A percentile compares a stretch with the other conserved stretches of the same genome.
Evolutionary conservation across 495 filamentous ascomycete genomes (phyloP).

Genomic region (Hamigera avellanea): DNA sequence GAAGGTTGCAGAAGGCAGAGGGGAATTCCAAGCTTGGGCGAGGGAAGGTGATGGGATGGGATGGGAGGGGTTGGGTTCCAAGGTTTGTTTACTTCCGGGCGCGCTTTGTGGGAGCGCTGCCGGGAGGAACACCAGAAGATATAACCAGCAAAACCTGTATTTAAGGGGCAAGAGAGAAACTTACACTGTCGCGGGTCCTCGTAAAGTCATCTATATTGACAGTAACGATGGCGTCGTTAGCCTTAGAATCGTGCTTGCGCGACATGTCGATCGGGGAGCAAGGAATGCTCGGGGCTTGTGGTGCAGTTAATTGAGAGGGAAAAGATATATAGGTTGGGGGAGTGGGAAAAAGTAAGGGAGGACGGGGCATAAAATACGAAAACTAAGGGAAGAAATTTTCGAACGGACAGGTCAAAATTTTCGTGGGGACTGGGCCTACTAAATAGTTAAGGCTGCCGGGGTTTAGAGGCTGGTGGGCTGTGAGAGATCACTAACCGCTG

Average conservation of each 20-base stretch:
- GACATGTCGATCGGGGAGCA: slow-evolving; percentile 12
- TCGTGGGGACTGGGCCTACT: slow-evolving; percentile 7
- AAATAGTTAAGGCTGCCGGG: slow-evolving; percentile 10
- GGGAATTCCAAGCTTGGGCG: neutral
- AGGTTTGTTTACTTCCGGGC: neutral
- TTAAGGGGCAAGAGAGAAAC: slow-evolving; percentile 15
- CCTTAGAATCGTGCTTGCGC: slow-evolving; percentile 19
- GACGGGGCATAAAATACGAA: neutral
- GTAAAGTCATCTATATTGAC: slow-evolving; percentile 52
- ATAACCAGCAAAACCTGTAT: neutral
- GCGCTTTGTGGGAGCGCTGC: neutral
- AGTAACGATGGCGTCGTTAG: slow-evolving; percentile 22
- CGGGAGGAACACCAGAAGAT: neutral
- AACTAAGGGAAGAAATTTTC: neutral
- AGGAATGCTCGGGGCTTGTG: neutral
- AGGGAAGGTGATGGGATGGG: neutral
- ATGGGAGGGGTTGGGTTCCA: neutral
- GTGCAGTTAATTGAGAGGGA: slow-evolving; percentile 3
- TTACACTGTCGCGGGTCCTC: slow-evolving; percentile 53
- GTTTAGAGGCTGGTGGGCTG: too few relatives aligned
- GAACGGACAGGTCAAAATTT: neutral
- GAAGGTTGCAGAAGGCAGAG: neutral
- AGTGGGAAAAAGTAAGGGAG: slow-evolving; percentile 6
- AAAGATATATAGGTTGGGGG: too few relatives aligned
- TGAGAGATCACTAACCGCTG: too few relatives aligned